Conservation (phyloP, 495 filamentous ascomycete genomes). For the Daldinia loculata region DNA sequence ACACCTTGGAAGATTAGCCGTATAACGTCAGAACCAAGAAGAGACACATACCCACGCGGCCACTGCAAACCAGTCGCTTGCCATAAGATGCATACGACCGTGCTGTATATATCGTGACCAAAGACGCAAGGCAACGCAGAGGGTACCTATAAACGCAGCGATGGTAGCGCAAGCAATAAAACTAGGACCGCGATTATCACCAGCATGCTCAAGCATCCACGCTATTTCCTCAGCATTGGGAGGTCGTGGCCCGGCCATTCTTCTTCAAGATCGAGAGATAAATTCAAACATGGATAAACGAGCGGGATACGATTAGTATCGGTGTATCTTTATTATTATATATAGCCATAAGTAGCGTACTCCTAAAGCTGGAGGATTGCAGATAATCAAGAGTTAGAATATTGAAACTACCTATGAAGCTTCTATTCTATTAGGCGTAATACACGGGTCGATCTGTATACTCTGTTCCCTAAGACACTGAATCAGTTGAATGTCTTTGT, state of each 20-base stretch:
- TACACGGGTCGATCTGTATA: background rate
- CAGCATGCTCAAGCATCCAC: background rate
- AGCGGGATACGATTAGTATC: background rate
- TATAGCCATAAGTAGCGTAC: background rate
- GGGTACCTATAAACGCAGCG: background rate
- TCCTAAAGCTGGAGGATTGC: background rate
- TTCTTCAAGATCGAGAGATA: background rate
- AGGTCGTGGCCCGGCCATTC: background rate
- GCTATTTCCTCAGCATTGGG: background rate
- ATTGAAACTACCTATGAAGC: background rate
- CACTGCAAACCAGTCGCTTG: background rate
- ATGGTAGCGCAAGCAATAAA: background rate
- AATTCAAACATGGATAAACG: background rate
- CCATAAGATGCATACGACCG: background rate
- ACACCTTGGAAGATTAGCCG: background rate
- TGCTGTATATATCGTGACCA: background rate
- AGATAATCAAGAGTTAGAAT: background rate
- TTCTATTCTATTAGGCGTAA: background rate
- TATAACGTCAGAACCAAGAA: background rate
- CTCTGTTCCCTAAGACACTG: background rate
- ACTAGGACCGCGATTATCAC: background rate
- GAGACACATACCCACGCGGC: background rate
- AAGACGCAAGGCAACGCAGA: background rate
- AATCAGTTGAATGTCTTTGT: background rate
- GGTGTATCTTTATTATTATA: background rate